phyloP scores from a whole-genome alignment of 441 rosid genomes.

The Bocquillonia castaneifolia region DNA sequence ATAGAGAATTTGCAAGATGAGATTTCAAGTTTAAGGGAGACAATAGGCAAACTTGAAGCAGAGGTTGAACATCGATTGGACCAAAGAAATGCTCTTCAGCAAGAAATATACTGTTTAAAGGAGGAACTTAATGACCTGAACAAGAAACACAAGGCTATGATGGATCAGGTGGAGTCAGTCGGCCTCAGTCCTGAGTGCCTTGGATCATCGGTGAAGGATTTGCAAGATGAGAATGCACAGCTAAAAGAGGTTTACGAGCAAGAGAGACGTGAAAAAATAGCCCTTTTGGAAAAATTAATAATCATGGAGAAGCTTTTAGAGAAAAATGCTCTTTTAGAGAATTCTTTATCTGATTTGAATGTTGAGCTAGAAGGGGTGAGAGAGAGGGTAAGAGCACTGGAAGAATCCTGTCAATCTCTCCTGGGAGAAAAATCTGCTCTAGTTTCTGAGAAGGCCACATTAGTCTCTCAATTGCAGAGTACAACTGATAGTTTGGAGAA shows the following conservation, averaged over 20 bases:
- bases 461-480: conserved; percentile 52
- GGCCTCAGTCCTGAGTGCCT: conserved; percentile 55
- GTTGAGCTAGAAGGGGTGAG: conserved; percentile 69
- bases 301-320: conserved; percentile 71
- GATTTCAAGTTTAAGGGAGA: conserved; percentile 58
- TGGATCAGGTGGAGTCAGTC: conserved; percentile 68
- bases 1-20: conserved; percentile 63
- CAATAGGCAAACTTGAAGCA: conserved; percentile 68
- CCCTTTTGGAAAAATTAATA: conserved; percentile 62
- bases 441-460: conserved; percentile 51
- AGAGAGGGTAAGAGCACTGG: conserved; percentile 54
- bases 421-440: conserved; percentile 57
- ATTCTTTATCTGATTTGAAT: conserved; percentile 76
- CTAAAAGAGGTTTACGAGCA: conserved; percentile 49
- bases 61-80: conserved; percentile 80
- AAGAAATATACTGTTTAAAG: conserved; percentile 88
- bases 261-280: conserved; percentile 50
- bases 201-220: conserved; percentile 54
- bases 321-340: conserved; percentile 74
- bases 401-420: conserved; percentile 57
- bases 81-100: conserved; percentile 90
- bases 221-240: conserved; percentile 56
- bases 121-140: conserved; percentile 74
- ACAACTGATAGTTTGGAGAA: conserved; percentile 50
- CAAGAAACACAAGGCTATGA: conserved; percentile 52